Evolutionary conservation across 495 filamentous ascomycete genomes (phyloP).

Genomic region (Aspergillus bertholletiae): DNA sequence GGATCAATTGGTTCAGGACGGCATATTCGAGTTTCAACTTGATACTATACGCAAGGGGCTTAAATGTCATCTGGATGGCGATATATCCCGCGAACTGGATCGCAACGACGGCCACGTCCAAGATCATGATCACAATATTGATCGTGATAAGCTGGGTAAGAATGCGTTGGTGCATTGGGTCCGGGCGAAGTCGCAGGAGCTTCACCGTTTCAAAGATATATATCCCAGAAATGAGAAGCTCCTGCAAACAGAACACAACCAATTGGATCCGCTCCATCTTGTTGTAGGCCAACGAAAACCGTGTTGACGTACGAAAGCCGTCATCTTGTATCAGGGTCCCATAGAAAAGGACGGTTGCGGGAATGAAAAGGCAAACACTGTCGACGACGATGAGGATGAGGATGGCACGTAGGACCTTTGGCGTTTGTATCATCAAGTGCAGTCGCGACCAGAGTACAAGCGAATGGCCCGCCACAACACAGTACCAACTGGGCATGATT

Average conservation of each 20-base stretch:
- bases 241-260: constrained; percentile 52
- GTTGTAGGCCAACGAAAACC: constrained; percentile 37
- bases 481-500: constrained; percentile 40
- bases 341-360: constrained; percentile 41
- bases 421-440: constrained; percentile 40
- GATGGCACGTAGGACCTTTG: constrained; percentile 31
- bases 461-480: constrained; percentile 47
- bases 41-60: constrained; percentile 49
- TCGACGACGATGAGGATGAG: constrained; percentile 43
- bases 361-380: constrained; percentile 37
- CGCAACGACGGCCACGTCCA: constrained; percentile 46
- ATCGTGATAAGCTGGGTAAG: constrained; percentile 43
- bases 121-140: constrained; percentile 45
- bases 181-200: constrained; percentile 38
- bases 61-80: constrained; percentile 46
- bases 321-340: constrained; percentile 20
- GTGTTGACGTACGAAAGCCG: too few species aligned
- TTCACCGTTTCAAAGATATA: constrained; percentile 52
- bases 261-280: constrained; percentile 53
- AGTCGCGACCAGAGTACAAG: constrained; percentile 49
- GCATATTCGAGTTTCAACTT: constrained; percentile 54
- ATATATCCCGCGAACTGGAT: constrained; percentile 49
- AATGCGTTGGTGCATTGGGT: constrained; percentile 27
- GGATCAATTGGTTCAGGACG: constrained; percentile 48
- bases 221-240: constrained; percentile 51